Conservation (phyloP, 805 yeast species). For the Yamadazyma sp. region DNA sequence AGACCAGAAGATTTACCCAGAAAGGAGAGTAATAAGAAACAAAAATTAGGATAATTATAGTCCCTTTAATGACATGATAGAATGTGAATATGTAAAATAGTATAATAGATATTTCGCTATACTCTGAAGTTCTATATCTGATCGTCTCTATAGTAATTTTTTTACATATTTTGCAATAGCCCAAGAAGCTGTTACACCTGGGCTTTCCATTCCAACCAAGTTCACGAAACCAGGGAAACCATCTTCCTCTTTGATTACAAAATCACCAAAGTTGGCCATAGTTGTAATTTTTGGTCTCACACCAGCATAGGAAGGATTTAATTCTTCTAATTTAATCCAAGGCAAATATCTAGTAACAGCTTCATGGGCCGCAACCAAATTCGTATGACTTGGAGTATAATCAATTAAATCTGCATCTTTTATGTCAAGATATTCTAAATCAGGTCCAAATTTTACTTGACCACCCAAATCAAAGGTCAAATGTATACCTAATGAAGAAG, state of each 20-base stretch:
- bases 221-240: constrained; percentile 79
- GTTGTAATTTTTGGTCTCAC: constrained; percentile 73
- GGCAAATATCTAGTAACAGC: constrained; percentile 68
- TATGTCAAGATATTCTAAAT: constrained; percentile 70
- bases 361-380: constrained; percentile 51
- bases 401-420: constrained; percentile 33
- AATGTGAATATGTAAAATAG: constrained; percentile 3
- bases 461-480: constrained; percentile 81
- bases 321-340: constrained; percentile 43
- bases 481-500: constrained; percentile 84
- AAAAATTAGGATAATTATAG: not conserved
- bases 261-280: constrained; percentile 57
- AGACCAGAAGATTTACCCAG: constrained; percentile 61
- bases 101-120: too few species aligned
- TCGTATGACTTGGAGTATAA: constrained; percentile 46
- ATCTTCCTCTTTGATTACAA: constrained; percentile 64
- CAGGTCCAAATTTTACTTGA: constrained; percentile 82
- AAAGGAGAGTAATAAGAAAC: constrained; percentile 14
- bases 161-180: constrained; percentile 77
- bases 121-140: too few species aligned
- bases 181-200: constrained; percentile 80
- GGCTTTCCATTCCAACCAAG: constrained; percentile 82
- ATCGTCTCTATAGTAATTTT: constrained; percentile 19
- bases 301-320: constrained; percentile 73
- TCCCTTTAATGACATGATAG: not conserved